A percentile compares a stretch with the other conserved stretches of the same genome.
Conservation (phyloP, 2,329 filamentous ascomycete species). For the Aspergillus floridensis region DNA sequence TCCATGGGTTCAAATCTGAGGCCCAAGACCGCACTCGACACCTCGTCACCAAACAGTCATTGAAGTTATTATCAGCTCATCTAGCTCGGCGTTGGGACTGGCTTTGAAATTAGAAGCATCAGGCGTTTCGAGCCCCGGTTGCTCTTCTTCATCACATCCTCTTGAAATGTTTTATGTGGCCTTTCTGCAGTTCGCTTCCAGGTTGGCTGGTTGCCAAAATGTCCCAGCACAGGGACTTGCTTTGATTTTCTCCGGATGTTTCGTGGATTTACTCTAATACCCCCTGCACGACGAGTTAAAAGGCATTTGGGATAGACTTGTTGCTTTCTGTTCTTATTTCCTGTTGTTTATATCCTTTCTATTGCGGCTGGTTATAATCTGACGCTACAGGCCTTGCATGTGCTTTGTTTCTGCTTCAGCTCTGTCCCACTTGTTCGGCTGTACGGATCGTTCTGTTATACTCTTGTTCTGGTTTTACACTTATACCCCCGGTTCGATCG, state of each 20-base stretch:
- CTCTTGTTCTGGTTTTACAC: conserved; percentile 9
- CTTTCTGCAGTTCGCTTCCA: conserved; percentile 12
- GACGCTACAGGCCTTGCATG: conserved; percentile 4
- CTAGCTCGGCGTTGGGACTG: conserved; percentile 31
- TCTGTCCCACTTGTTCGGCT: neutral
- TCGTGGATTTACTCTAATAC: conserved; percentile 23
- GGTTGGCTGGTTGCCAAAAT: conserved; percentile 12
- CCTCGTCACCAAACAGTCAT: conserved; percentile 37
- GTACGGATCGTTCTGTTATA: neutral
- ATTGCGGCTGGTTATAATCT: conserved; percentile 6
- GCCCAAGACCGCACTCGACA: conserved; percentile 40
- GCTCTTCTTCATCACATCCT: conserved; percentile 8
- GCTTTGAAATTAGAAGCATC: conserved; percentile 32
- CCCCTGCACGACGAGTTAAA: conserved; percentile 22
- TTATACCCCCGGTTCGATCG: conserved; percentile 12
- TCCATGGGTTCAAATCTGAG: conserved; percentile 45
- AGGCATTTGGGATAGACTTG: conserved; percentile 25
- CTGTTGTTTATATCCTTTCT: conserved; percentile 10
- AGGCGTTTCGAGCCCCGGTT: conserved; percentile 28
- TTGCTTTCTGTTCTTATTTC: conserved; percentile 9
- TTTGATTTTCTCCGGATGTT: conserved; percentile 17
- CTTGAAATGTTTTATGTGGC: conserved; percentile 9
- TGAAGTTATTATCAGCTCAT: conserved; percentile 22
- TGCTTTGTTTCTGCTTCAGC: neutral
- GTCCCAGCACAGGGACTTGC: conserved; percentile 16